Base-by-base conservation (phyloP, 768 basidiomycete genomes). In the Stropharia rugosoannulata region DNA sequence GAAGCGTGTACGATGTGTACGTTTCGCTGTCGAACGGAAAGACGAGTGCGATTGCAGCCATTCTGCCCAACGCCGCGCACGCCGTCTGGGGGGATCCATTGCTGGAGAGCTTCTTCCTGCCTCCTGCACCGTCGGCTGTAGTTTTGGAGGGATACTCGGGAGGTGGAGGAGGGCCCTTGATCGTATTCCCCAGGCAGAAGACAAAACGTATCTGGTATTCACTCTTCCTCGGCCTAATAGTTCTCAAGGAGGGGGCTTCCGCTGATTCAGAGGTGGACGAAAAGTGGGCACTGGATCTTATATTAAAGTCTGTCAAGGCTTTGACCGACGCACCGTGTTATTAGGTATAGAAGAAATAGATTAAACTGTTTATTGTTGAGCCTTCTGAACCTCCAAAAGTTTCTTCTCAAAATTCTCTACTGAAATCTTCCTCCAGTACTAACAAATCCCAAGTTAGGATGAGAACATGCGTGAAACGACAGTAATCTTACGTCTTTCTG, bases 121-220 rank as follows among this genome's bases (percentile, higher is more conserved):
- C 67, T 0, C 71, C 73, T 0, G 75, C 73, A 11, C 80, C 81
- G 15, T 78, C 72, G 40, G n/a, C 59, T 27, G 85, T 83, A 4
- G 67, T 90, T 16, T 67, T 76, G 47, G 84, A 88, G 66, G 89
- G 85, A 1, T 91, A 91, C 62, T 67, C 68, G 40, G 70, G 53
- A 2, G 74, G 73, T n/a, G 78, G 80, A 5, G 83, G 82, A 1
- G 75, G 70, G 1, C 71, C 70, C 3, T 64, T 84, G 42, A 73
- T 87, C 2, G 64, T 81, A 19, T 85, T 90, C 56, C 71, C 78
- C 11, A 76, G 89, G 47, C 89, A 91, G 69, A 80, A 76, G 66
- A 92, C 89, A 47, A 92, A 92, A 68, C 72, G 89, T 56, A 61
- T 85, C 46, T 92, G 89, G 90, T 91, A 90, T 66, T 83, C 83